Conservation (phyloP, 768 basidiomycete species). For the Trametes punicea region DNA sequence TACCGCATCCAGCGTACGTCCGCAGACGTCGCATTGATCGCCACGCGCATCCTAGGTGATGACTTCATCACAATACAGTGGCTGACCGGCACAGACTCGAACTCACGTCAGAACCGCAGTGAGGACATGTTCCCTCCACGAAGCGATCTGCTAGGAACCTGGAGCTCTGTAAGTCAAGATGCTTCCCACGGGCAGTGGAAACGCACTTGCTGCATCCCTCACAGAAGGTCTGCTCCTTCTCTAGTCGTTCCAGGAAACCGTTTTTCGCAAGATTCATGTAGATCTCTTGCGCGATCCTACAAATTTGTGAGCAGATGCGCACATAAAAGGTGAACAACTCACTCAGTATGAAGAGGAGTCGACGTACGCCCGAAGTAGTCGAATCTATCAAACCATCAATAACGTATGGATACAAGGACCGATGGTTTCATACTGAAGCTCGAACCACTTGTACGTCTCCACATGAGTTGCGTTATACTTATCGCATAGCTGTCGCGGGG, state of each 20-base stretch:
- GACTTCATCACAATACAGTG: background rate
- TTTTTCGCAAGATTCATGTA: slow-evolving; percentile 83
- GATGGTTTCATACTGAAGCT: slow-evolving; percentile 64
- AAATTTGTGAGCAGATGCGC: background rate
- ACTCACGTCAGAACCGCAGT: slow-evolving; percentile 81
- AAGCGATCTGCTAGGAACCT: slow-evolving; percentile 96
- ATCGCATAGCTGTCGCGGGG: slow-evolving; percentile 79
- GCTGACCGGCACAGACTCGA: background rate
- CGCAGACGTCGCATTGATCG: slow-evolving; percentile 96
- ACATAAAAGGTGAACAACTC: slow-evolving; percentile 23
- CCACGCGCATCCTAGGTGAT: slow-evolving; percentile 92
- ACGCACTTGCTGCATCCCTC: slow-evolving; percentile 82
- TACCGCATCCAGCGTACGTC: slow-evolving; percentile 87
- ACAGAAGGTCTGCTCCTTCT: slow-evolving; percentile 93
- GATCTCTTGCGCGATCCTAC: slow-evolving; percentile 86
- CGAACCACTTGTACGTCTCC: slow-evolving; percentile 97
- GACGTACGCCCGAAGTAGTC: slow-evolving; percentile 97
- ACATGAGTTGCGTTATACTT: slow-evolving; percentile 87
- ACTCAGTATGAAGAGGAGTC: slow-evolving; percentile 87
- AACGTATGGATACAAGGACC: background rate
- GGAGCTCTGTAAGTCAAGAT: slow-evolving; percentile 13
- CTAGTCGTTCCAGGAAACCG: slow-evolving; percentile 72
- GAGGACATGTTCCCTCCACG: slow-evolving; percentile 96
- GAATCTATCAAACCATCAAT: slow-evolving; percentile 49
- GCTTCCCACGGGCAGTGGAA: background rate